These are phyloP conservation scores for Rhizopogon rudus DNA, from an alignment of 768 basidiomycete species.

Conservation along the genomic window DNA sequence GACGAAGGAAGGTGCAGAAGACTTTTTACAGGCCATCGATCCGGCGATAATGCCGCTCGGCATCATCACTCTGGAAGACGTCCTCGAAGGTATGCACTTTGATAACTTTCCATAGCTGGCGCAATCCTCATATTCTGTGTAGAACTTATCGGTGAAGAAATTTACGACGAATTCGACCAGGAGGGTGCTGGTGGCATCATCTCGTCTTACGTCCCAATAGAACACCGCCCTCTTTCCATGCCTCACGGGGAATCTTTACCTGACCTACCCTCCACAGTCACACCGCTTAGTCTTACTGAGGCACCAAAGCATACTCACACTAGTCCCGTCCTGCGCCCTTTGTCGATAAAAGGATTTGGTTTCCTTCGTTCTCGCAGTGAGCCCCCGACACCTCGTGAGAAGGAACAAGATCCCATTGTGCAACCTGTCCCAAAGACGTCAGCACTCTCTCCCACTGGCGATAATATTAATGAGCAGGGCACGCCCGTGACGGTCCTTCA, in stretches of 20 bases:
- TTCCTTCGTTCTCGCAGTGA: conserved; percentile 56
- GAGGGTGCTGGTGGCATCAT: conserved; percentile 63
- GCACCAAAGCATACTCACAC: conserved; percentile 11
- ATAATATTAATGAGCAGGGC: background rate
- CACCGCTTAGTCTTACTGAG: background rate
- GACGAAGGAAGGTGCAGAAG: conserved; percentile 67
- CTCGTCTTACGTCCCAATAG: conserved; percentile 35
- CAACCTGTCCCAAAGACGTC: background rate
- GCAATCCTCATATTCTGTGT: conserved; percentile 1
- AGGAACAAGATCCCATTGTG: conserved; percentile 2
- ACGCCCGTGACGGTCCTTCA: background rate
- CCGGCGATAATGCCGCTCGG: conserved; percentile 81
- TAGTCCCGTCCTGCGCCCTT: conserved; percentile 32
- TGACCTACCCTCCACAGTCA: conserved; percentile 3
- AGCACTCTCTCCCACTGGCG: background rate
- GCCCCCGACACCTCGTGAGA: conserved; percentile 47
- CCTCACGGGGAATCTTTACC: conserved; percentile 13
- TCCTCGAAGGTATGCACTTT: conserved; percentile 65
- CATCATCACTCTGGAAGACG: conserved; percentile 91
- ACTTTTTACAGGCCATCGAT: conserved; percentile 82
- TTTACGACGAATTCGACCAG: conserved; percentile 86
- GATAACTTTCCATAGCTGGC: background rate
- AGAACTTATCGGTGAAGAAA: conserved; percentile 92
- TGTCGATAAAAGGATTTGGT: conserved; percentile 40
- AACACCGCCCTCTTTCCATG: conserved; percentile 23